Base-by-base conservation (phyloP, 176 grass and related monocot species). In the Oryza glumipatula region DNA sequence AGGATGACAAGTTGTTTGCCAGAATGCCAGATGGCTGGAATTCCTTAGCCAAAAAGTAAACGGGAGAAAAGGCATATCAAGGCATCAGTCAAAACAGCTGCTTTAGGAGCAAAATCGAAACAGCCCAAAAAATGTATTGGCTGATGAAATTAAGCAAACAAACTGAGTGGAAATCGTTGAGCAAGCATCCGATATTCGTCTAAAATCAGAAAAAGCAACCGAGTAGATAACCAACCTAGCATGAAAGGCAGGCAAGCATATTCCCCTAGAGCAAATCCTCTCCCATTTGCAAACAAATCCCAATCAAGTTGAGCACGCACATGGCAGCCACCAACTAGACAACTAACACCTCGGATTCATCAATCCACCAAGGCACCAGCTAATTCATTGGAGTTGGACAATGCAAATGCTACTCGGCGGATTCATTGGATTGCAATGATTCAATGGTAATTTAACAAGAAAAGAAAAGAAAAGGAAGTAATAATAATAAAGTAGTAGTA, bases 241-340 rank as follows among this genome's bases (percentile, higher is more conserved):
- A 51, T 33, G 71, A 46, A 56, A 56, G 74, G 36, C 74, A 75
- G 32, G 84, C 84, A 69, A 78, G 84, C 88, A 90, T 87, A 90
- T 83, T 83, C 63, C 52, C 26, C 15, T 74, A 33, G 74, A 77
- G 45, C 32, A 82, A 76, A 86, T 72, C 72, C 43, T 54, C 3
- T 16, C 38, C 28, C 52, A 68, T 66, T 90, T 72, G 71, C 22
- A 16, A 39, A 44, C 15, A 35, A 4, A 83, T 83, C 85, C 39
- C 76, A 83, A 84, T 70, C 85, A 80, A 84, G n/a, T 66, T 71
- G 85, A 17, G 71, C 89, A 91, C 88, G 71, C 89, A 91, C 88
- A 87, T 87, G 80, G 88, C 75, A 65, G 24, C 11, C 80, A 90
- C 84, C 84, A 79, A 86, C 60, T 79, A 69, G 83, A 69, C 84